Evolutionary conservation across 768 basidiomycete species (phyloP), one percentile per base, ranked within the genome.

Genomic region (Amanita muscaria): DNA sequence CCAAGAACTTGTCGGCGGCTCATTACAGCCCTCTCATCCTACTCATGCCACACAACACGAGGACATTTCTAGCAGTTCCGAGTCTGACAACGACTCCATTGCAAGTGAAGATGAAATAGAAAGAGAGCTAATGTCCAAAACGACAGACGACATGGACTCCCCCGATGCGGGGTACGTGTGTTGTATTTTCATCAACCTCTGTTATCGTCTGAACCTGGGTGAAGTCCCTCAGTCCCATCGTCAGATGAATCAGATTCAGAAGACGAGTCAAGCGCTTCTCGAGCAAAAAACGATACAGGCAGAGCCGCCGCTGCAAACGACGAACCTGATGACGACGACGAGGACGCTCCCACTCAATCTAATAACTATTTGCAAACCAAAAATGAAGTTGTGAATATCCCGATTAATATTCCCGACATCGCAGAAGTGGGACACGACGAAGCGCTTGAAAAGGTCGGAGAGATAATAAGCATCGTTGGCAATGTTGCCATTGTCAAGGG

Each of bases 31-130:
- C 36, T 41, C 47, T 16, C 42, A 38, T 12, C 7, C 12, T 29
- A 35, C 37, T 15, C 8, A 47, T 10, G 27, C 40, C 25, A 22
- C 33, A 40, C 46, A 53, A 31, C 49, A 56, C 12, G 59, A 52
- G 12, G 61, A 78, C 42, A 77, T 77, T 47, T 81, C 30, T 31
- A 42, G 41, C 21, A 22, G 79, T 51, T 74, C 79, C 14, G 69
- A 49, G 14, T 53, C 68, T 30, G 66, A 73, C 15, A 63, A 56
- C 47, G 76, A 75, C 35, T 34, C 41, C 5, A 62, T 60, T 30
- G 76, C 71, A 45, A 87, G 84, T 49, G 83, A 84, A 55, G 77
- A 78, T 30, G 87, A 87, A 57, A 78, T 86, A 35, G 82, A 80
- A 49, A 80, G 76, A n/a, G 72, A 72, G 48, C 69, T 83, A 22